A percentile compares a stretch with the other conserved stretches of the same genome.
phyloP scores from a whole-genome alignment of 2,329 filamentous ascomycete species.

The Aspergillus cejpii region DNA sequence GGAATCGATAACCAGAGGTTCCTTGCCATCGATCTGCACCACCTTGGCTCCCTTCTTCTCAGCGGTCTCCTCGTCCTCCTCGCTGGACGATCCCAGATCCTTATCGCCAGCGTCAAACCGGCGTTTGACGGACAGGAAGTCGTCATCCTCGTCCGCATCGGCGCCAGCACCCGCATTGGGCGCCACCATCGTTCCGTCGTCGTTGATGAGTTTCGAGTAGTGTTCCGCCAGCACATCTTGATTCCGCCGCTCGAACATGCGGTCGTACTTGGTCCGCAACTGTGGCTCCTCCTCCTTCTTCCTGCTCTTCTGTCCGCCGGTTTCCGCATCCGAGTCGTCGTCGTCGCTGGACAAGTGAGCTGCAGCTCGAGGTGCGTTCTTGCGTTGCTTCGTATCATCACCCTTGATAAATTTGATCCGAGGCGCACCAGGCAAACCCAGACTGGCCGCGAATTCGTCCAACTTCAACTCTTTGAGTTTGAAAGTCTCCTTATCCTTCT shows the following conservation, averaged over 20 bases:
- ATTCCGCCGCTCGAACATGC: slow-evolving; percentile 96
- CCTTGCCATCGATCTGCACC: slow-evolving; percentile 52
- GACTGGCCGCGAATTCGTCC: slow-evolving; percentile 74
- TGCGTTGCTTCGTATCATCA: slow-evolving; percentile 75
- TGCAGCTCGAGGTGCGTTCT: slow-evolving; percentile 70
- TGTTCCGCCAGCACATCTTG: slow-evolving; percentile 93
- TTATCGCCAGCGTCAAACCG: slow-evolving; percentile 67
- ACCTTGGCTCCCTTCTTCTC: slow-evolving; percentile 39
- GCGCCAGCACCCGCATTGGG: slow-evolving; percentile 38
- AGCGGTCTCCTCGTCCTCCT: slow-evolving; percentile 22
- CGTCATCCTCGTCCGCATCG: slow-evolving; percentile 61
- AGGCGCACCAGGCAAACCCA: slow-evolving; percentile 85
- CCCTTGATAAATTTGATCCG: slow-evolving; percentile 91
- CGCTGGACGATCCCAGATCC: slow-evolving; percentile 38
- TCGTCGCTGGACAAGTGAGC: slow-evolving; percentile 57
- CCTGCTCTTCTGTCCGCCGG: slow-evolving; percentile 47
- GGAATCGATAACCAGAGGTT: slow-evolving; percentile 78
- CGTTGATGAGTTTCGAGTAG: slow-evolving; percentile 75
- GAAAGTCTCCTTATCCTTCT: slow-evolving; percentile 89
- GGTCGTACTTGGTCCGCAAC: slow-evolving; percentile 90
- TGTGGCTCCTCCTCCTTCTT: slow-evolving; percentile 55
- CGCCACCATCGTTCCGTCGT: slow-evolving; percentile 46
- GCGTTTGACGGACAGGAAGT: slow-evolving; percentile 85
- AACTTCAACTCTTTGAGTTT: slow-evolving; percentile 74
- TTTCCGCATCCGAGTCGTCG: slow-evolving; percentile 45